Conservation (phyloP, 2,329 filamentous ascomycete species). For the Fusarium graminum region DNA sequence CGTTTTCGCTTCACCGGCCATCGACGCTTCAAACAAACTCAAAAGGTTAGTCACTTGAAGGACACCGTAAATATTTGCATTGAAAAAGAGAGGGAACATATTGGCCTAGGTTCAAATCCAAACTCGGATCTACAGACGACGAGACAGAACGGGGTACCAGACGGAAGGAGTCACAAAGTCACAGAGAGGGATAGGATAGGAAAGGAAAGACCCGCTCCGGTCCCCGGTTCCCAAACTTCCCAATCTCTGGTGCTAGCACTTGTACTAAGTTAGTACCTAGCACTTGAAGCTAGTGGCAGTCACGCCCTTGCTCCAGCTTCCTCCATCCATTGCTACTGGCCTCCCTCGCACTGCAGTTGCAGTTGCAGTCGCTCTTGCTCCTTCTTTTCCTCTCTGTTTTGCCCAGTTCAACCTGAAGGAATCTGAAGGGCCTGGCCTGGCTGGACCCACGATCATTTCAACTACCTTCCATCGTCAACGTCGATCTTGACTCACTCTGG, state of each 20-base stretch:
- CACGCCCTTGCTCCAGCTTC: conserved; percentile 29
- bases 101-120: background rate
- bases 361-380: background rate
- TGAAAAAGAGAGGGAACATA: background rate
- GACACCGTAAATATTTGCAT: background rate
- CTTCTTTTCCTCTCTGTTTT: background rate
- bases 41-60: conserved; percentile 22
- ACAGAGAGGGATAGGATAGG: conserved; percentile 1
- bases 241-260: conserved; percentile 26
- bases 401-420: background rate
- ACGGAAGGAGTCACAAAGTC: conserved; percentile 36
- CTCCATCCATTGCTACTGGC: conserved; percentile 6
- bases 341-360: conserved; percentile 1
- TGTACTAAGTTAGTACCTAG: conserved; percentile 15
- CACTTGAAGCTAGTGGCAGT: conserved; percentile 33
- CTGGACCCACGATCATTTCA: conserved; percentile 43
- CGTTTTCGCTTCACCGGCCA: conserved; percentile 23
- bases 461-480: conserved; percentile 34
- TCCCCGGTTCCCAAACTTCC: conserved; percentile 24
- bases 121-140: background rate
- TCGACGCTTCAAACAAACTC: conserved; percentile 21
- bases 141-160: conserved; percentile 17
- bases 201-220: conserved; percentile 35
- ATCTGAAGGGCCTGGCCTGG: background rate
- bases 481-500: conserved; percentile 42